A percentile compares a stretch with the other conserved stretches of the same genome.
phyloP scores from a whole-genome alignment of 2,329 filamentous ascomycete genomes.

The Blumeria hordei region DNA sequence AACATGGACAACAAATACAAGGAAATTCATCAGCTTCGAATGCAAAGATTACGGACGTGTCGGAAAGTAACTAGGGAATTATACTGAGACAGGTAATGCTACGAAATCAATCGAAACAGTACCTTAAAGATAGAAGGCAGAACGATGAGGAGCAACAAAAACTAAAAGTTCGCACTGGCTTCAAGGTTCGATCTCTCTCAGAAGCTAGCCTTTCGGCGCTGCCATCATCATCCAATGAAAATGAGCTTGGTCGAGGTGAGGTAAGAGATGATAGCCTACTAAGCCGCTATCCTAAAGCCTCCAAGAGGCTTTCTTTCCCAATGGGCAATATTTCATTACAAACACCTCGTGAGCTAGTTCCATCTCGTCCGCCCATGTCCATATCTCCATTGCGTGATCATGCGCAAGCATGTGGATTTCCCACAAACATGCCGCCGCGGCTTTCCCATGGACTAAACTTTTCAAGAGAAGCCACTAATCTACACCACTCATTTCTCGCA shows the following conservation, averaged over 20 bases:
- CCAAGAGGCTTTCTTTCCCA: slow-evolving; percentile 40
- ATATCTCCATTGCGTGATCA: slow-evolving; percentile 71
- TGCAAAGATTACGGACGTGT: too few relatives aligned
- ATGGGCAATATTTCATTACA: slow-evolving; percentile 44
- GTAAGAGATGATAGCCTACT: slow-evolving; percentile 16
- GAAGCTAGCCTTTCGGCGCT: slow-evolving; percentile 12
- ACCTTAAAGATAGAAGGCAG: too few relatives aligned
- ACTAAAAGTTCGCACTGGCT: slow-evolving; percentile 3
- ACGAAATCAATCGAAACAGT: too few relatives aligned
- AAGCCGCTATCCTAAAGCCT: slow-evolving; percentile 34
- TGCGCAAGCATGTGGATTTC: slow-evolving; percentile 64
- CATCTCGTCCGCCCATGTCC: slow-evolving; percentile 30
- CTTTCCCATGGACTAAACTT: slow-evolving; percentile 83
- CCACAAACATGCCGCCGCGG: slow-evolving; percentile 67
- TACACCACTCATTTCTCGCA: slow-evolving; percentile 86
- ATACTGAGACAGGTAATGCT: too few relatives aligned
- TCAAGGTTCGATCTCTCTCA: slow-evolving; percentile 14
- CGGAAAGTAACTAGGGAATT: too few relatives aligned
- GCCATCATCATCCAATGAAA: slow-evolving; percentile 15
- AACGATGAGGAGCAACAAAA: background rate
- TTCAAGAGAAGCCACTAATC: slow-evolving; percentile 72
- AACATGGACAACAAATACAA: too few relatives aligned
- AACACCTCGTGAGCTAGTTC: slow-evolving; percentile 28
- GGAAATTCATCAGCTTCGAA: too few relatives aligned
- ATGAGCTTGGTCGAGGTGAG: slow-evolving; percentile 12